Percentiles rank a stretch among this genome's conserved stretches.
phyloP scores from a whole-genome alignment of 768 basidiomycete genomes.

The Cystoderma amianthinum region DNA sequence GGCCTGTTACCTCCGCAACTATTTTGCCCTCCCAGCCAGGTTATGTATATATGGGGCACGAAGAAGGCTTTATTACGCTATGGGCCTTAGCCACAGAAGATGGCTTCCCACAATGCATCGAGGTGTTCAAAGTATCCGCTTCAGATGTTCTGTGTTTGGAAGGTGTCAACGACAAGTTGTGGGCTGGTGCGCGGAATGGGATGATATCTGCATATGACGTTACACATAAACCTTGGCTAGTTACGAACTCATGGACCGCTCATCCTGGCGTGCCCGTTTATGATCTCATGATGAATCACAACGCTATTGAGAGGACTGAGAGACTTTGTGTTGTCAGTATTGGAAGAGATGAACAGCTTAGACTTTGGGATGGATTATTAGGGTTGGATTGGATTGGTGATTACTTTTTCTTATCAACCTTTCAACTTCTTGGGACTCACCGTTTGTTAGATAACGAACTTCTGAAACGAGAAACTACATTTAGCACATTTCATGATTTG shows the following conservation, averaged over 20 bases:
- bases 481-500: slow-evolving; percentile 74
- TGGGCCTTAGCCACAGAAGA: slow-evolving; percentile 58
- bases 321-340: slow-evolving; percentile 68
- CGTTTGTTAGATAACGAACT: slow-evolving; percentile 60
- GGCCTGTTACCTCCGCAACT: slow-evolving; percentile 78
- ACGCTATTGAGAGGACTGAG: slow-evolving; percentile 63
- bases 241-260: slow-evolving; percentile 85
- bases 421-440: not conserved
- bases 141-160: slow-evolving; percentile 81
- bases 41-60: slow-evolving; percentile 81
- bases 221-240: slow-evolving; percentile 66
- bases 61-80: slow-evolving; percentile 83
- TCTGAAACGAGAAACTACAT: slow-evolving; percentile 64
- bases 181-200: slow-evolving; percentile 85
- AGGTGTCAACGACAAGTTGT: slow-evolving; percentile 78
- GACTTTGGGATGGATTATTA: slow-evolving; percentile 88
- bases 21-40: slow-evolving; percentile 62
- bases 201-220: slow-evolving; percentile 80
- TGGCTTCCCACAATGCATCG: slow-evolving; percentile 57
- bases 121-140: slow-evolving; percentile 72
- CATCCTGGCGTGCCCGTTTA: slow-evolving; percentile 63
- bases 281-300: slow-evolving; percentile 63
- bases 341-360: slow-evolving; percentile 65
- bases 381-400: slow-evolving; percentile 83
- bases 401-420: slow-evolving; percentile 17